phyloP scores from a whole-genome alignment of 1,284 basidiomycete genomes.

The Austroboletus niveus region DNA sequence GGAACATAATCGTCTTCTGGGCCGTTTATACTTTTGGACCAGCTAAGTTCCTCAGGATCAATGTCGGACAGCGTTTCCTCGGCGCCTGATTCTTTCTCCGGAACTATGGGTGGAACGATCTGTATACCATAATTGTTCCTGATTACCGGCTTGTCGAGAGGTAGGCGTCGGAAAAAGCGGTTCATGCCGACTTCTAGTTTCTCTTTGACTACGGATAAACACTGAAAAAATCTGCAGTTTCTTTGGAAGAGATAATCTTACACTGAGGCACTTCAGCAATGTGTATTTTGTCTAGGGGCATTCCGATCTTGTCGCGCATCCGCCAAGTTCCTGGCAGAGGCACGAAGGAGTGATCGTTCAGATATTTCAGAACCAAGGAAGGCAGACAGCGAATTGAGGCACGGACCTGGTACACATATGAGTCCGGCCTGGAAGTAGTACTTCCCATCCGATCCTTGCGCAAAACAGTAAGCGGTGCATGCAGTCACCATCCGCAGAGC shows the following conservation, averaged over 20 bases:
- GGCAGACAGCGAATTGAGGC: not conserved
- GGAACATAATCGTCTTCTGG: slow-evolving; percentile 54
- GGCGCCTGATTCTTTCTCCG: slow-evolving; percentile 29
- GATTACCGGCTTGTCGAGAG: slow-evolving; percentile 66
- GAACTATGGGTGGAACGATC: slow-evolving; percentile 37
- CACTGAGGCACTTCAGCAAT: slow-evolving; percentile 64
- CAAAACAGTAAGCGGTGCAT: slow-evolving; percentile 1
- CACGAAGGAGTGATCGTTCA: not conserved
- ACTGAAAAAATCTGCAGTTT: not conserved
- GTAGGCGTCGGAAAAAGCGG: slow-evolving; percentile 66
- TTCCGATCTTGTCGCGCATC: slow-evolving; percentile 72
- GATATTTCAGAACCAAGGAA: not conserved
- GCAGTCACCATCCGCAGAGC: not conserved
- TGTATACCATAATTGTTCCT: slow-evolving; percentile 76
- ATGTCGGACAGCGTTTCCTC: slow-evolving; percentile 28
- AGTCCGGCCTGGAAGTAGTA: slow-evolving; percentile 76
- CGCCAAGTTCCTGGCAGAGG: slow-evolving; percentile 68
- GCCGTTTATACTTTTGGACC: slow-evolving; percentile 65
- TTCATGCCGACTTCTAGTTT: slow-evolving; percentile 66
- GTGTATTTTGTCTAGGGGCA: slow-evolving; percentile 73
- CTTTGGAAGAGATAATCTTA: slow-evolving; percentile 33
- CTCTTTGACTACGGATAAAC: slow-evolving; percentile 49
- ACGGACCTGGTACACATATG: slow-evolving; percentile 60
- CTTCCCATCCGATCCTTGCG: slow-evolving; percentile 54
- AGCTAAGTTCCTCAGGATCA: slow-evolving; percentile 67